Evolutionary conservation across 805 yeast genomes (phyloP), one percentile per base, ranked within the genome.

Genomic region (Candida ficus): DNA sequence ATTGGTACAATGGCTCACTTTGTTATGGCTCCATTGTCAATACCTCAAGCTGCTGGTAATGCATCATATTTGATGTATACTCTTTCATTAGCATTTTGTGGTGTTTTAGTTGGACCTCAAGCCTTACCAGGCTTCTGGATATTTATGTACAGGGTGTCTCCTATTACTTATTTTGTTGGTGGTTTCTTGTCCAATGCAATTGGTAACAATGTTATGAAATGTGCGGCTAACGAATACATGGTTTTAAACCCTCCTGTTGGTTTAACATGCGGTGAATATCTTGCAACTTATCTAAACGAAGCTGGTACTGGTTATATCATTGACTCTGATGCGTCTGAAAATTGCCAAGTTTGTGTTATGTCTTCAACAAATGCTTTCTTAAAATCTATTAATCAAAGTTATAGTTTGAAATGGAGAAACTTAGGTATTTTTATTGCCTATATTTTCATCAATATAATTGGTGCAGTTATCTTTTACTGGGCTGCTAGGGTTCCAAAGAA

Each of bases 91-190:
- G 71, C 75, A 41, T 82, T 83, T 73, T 81, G 87, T 70, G 95
- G 93, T 70, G 86, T 81, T 35, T 64, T 84, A 63, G 76, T 75
- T 11, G 65, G 74, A 18, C 71, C 76, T 42, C 64, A 66, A 13
- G 60, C 58, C 21, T 55, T 80, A 64, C 83, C 83, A 19, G 77
- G 86, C n/a, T 84, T 84, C 67, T 80, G 89, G 88, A 66, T 71
- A 29, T 83, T 81, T 67, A 78, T 83, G 86, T 83, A 81, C 68
- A 68, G 88, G 54, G 71, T 67, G 16, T 76, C 80, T 21, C 90
- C 91, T 17, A 63, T 80, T 44, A 78, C 87, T 2, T 83, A 82
- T 50, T 68, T 80, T 62, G 65, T 83, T 34, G 61, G 67, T 13
- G 79, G 76, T 29, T 58, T 76, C 49, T 56, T 81, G 39, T 62